Percentiles rank a stretch among this genome's conserved stretches.
Evolutionary conservation across 2,329 filamentous ascomycete species (phyloP).

Genomic region (Talaromyces atroroseus): DNA sequence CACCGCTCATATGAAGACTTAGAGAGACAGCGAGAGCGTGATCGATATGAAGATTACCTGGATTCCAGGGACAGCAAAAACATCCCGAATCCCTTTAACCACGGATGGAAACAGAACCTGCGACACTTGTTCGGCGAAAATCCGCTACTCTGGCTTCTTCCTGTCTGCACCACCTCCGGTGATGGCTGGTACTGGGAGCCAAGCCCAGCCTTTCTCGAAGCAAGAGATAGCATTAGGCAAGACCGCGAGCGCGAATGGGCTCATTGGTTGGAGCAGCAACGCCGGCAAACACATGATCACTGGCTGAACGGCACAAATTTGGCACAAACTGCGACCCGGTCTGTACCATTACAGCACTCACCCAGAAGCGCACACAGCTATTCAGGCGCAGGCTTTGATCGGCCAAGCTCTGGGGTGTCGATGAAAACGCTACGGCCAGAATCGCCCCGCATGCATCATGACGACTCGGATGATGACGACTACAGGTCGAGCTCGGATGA

Average conservation of each 20-base stretch:
- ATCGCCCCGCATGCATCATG: conserved; percentile 32
- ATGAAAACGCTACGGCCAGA: conserved; percentile 39
- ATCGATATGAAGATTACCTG: conserved; percentile 73
- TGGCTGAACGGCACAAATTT: conserved; percentile 6
- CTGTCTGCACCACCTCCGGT: conserved; percentile 77
- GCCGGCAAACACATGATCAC: conserved; percentile 25
- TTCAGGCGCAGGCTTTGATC: conserved; percentile 16
- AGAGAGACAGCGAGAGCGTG: conserved; percentile 59
- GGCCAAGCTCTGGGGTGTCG: conserved; percentile 36
- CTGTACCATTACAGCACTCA: conserved; percentile 18
- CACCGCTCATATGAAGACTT: conserved; percentile 48
- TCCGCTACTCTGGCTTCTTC: conserved; percentile 69
- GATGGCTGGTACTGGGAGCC: conserved; percentile 95
- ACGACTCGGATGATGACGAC: conserved; percentile 31
- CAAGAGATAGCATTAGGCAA: conserved; percentile 34
- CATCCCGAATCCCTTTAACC: conserved; percentile 88
- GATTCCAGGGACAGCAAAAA: conserved; percentile 84
- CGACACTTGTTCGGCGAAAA: conserved; percentile 72
- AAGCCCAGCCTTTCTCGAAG: conserved; percentile 69
- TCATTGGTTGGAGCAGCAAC: conserved; percentile 29
- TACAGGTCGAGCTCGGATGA: conserved; percentile 18
- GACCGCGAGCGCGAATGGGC: conserved; percentile 26
- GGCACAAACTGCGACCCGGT: background rate
- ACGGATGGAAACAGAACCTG: conserved; percentile 77
- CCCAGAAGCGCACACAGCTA: background rate